A percentile compares a stretch with the other conserved stretches of the same genome.
Evolutionary conservation across 2,329 filamentous ascomycete species (phyloP).

Genomic region (Aspergillus sp.): DNA sequence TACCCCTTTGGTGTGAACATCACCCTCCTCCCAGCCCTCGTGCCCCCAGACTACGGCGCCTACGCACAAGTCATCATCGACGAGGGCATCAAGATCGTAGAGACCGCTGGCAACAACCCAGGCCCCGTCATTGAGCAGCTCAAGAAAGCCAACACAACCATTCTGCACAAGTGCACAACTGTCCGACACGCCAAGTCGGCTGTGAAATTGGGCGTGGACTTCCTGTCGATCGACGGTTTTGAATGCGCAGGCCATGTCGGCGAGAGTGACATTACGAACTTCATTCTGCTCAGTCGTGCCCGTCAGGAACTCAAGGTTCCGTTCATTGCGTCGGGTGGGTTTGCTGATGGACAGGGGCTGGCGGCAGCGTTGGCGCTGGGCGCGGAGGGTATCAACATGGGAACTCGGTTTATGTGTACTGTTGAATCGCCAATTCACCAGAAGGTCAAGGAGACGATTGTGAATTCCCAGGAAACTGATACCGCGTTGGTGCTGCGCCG

Average conservation of each 20-base stretch:
- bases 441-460: slow-evolving; percentile 91
- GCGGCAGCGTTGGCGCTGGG: slow-evolving; percentile 85
- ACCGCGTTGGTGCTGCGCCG: slow-evolving; percentile 79
- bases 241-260: slow-evolving; percentile 74
- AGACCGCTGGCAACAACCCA: slow-evolving; percentile 85
- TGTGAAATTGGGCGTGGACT: slow-evolving; percentile 91
- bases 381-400: slow-evolving; percentile 96
- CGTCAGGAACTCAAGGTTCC: slow-evolving; percentile 77
- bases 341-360: slow-evolving; percentile 88
- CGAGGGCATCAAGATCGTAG: slow-evolving; percentile 83
- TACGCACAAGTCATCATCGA: slow-evolving; percentile 92
- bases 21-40: slow-evolving; percentile 81
- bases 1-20: slow-evolving; percentile 82
- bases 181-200: slow-evolving; percentile 89
- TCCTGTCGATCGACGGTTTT: slow-evolving; percentile 93
- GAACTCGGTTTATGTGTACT: slow-evolving; percentile 95
- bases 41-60: slow-evolving; percentile 83
- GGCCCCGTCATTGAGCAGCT: slow-evolving; percentile 85
- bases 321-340: slow-evolving; percentile 93
- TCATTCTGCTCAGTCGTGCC: slow-evolving; percentile 68
- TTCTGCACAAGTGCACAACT: slow-evolving; percentile 96
- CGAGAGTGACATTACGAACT: slow-evolving; percentile 48
- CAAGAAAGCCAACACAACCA: slow-evolving; percentile 68
- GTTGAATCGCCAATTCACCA: slow-evolving; percentile 85
- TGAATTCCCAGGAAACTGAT: slow-evolving; percentile 80